Conservation (phyloP, 2,329 filamentous ascomycete species). For the Trichoderma koningii region DNA sequence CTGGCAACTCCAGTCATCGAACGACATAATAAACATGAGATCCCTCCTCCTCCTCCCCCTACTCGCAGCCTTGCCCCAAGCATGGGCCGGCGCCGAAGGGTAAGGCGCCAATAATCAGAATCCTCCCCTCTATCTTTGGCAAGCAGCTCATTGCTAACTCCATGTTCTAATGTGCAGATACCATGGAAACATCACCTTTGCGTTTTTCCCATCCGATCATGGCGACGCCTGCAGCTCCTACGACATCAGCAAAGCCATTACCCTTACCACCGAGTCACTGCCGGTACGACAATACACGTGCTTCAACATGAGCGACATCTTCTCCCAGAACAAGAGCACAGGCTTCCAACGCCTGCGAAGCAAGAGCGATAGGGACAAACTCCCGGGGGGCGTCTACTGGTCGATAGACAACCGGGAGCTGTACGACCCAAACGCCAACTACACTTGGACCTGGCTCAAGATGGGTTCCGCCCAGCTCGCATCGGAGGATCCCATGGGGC, state of each 20-base stretch:
- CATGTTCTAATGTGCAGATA: background rate
- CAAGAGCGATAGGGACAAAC: background rate
- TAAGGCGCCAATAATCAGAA: background rate
- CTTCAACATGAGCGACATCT: slow-evolving; percentile 33
- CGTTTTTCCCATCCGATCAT: background rate
- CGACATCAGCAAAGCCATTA: slow-evolving; percentile 27
- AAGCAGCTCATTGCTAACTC: background rate
- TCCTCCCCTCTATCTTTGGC: background rate
- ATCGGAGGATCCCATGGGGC: too few relatives aligned
- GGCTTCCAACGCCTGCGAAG: slow-evolving; percentile 22
- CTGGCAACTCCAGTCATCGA: too few relatives aligned
- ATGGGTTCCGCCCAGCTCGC: background rate
- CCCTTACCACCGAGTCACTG: slow-evolving; percentile 27
- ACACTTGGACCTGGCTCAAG: background rate
- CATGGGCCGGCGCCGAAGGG: background rate
- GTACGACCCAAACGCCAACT: background rate
- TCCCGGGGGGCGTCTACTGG: background rate
- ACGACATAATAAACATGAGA: too few relatives aligned
- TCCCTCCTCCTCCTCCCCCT: too few relatives aligned
- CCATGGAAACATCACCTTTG: background rate
- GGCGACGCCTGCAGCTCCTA: slow-evolving; percentile 27
- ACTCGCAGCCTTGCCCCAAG: background rate
- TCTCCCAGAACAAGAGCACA: slow-evolving; percentile 28
- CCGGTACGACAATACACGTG: slow-evolving; percentile 29
- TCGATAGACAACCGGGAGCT: background rate